A percentile compares a stretch with the other conserved stretches of the same genome.
These are phyloP conservation scores for Thielaviopsis ethacetica DNA, from an alignment of 2,329 filamentous ascomycete species.

Conservation along the genomic window DNA sequence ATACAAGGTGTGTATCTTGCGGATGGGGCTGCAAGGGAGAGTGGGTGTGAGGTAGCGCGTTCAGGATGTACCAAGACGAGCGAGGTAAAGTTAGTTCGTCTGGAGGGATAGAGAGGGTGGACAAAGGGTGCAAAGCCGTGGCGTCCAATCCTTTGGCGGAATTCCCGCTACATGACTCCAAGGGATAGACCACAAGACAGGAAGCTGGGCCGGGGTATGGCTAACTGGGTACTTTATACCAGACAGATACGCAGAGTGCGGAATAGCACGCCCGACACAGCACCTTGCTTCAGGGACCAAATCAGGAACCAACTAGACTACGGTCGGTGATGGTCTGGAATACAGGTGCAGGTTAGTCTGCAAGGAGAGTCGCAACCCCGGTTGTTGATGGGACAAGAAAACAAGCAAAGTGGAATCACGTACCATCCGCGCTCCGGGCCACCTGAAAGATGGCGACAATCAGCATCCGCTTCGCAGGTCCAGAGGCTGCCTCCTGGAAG, in stretches of 20 bases:
- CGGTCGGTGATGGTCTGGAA: background rate
- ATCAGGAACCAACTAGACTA: background rate
- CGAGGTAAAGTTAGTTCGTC: too few relatives aligned
- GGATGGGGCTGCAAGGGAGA: background rate
- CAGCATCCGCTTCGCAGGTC: constrained; percentile 64
- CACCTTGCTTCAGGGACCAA: background rate
- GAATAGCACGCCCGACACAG: background rate
- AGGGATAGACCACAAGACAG: background rate
- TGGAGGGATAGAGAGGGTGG: background rate
- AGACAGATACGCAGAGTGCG: background rate
- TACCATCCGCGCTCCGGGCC: constrained; percentile 85
- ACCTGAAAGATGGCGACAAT: constrained; percentile 63
- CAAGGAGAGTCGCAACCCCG: background rate
- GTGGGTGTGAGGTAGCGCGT: background rate
- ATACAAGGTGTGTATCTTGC: background rate
- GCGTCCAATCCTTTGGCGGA: background rate
- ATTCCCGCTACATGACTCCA: background rate
- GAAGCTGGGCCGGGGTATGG: background rate
- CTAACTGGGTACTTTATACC: background rate
- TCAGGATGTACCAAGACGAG: background rate
- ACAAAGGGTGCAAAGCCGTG: background rate
- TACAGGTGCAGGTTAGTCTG: background rate
- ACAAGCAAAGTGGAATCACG: constrained; percentile 19
- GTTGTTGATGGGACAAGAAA: background rate
- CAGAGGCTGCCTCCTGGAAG: constrained; percentile 46